A percentile compares a stretch with the other conserved stretches of the same genome.
Evolutionary conservation across 75 land plant genomes (phyloP).

Genomic region (Azolla pinnata): DNA sequence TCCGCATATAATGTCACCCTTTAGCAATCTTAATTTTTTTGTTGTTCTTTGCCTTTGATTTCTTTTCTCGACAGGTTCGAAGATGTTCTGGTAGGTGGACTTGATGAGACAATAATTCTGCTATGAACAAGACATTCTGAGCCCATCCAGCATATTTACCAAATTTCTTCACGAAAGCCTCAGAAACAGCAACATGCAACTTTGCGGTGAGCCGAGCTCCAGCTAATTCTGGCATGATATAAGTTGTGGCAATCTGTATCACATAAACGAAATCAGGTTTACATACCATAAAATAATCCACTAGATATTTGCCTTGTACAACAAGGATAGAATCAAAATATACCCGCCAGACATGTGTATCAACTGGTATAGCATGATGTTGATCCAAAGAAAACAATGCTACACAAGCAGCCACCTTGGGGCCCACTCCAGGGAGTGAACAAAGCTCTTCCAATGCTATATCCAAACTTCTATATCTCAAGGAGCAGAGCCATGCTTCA

Average conservation of each 20-base stretch:
- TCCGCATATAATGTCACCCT: too few species aligned
- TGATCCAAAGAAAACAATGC: constrained; percentile 95
- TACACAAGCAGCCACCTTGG: constrained; percentile 94
- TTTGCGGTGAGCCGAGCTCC: constrained; percentile 69
- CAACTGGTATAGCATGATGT: constrained; percentile 92
- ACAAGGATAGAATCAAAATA: neutral
- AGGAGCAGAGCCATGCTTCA: constrained; percentile 56
- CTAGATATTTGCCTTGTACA: constrained; percentile 5
- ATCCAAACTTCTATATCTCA: constrained; percentile 50
- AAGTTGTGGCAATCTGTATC: constrained; percentile 65
- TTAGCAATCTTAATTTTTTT: constrained; percentile 1
- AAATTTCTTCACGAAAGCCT: constrained; percentile 80
- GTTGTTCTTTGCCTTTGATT: constrained; percentile 15
- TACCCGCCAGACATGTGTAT: constrained; percentile 99
- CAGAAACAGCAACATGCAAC: constrained; percentile 51
- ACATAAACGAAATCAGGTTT: constrained; percentile 3
- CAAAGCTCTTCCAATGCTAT: constrained; percentile 56
- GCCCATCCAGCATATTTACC: constrained; percentile 99
- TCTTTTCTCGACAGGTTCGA: constrained; percentile 19
- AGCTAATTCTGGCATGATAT: constrained; percentile 75
- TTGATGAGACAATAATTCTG: constrained; percentile 79
- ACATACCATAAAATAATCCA: constrained; percentile 1
- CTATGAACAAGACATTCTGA: constrained; percentile 87
- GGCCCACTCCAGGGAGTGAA: constrained; percentile 86
- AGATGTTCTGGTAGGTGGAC: constrained; percentile 41